Base-by-base conservation (phyloP, 2,329 filamentous ascomycete species). In the Pyricularia pennisetigena region DNA sequence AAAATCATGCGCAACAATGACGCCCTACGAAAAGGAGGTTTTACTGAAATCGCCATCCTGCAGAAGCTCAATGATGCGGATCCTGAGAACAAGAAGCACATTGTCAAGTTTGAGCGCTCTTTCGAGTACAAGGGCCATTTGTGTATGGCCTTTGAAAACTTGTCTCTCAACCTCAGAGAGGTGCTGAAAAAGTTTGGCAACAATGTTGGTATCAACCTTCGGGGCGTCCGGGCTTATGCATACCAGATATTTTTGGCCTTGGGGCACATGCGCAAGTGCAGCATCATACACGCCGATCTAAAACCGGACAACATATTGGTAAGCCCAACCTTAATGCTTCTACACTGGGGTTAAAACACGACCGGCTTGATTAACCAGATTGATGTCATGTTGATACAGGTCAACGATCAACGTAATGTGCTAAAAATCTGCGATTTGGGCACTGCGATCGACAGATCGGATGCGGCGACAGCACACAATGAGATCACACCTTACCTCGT, bases 1-100 rank as follows among this genome's bases (percentile, higher is more conserved):
- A 99, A 99, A 80, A 95, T 99, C 74, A 97, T 98, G 79, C 91
- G 95, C 71, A 96, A 96, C 78, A 98, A 99, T 74, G 94, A 97
- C 75, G 91, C 92, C 14, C 90, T 97, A 77, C 86, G 89, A 72
- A 97, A 97, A 78, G 94, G 93, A 64, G 95, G 94, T 24, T 89
- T 93, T 78, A 97, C 95, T 69, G 95, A 99, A 77, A 96, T 98
- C 76, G 91, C 92, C 61, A 97, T 98, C 71, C 80, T 99, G 64
- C 88, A 95, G 75, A 94, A 94, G 75, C 86, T 99, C 68, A 93
- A 91, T 73, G 88, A 90, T 64, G 88, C 91, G 32, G 95, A 99
- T 75, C 89, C 91, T 0, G 92, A 97, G 29, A 91, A 94, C 75
- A 93, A 92, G 78, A 96, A 94, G 77, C 93, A 98, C 77, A 86